Percentiles rank a stretch among this genome's conserved stretches.
These are phyloP conservation scores for Candida sp. DNA, from an alignment of 1,139 yeast genomes.

Conservation along the genomic window DNA sequence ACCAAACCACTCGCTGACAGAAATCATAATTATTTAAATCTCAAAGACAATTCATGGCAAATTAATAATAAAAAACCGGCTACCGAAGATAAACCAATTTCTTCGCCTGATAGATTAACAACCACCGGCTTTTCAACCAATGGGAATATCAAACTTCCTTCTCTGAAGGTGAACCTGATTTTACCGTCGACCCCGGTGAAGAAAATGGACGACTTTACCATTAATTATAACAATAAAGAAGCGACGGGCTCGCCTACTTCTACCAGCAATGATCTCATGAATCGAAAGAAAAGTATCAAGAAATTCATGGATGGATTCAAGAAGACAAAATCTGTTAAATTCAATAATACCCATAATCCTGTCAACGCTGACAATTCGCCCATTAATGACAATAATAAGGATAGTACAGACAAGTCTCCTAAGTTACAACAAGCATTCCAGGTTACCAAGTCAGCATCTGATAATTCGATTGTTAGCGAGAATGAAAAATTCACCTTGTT, in stretches of 20 bases:
- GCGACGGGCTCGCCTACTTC: constrained; percentile 3
- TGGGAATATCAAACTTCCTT: constrained; percentile 49
- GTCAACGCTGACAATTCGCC: not conserved
- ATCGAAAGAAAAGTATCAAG: constrained; percentile 35
- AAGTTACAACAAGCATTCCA: not conserved
- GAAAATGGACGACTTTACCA: constrained; percentile 43
- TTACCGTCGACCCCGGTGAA: constrained; percentile 70
- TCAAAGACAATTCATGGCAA: constrained; percentile 41
- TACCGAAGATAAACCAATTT: constrained; percentile 17
- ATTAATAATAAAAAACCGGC: constrained; percentile 26
- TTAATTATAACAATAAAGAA: constrained; percentile 9
- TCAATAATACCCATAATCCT: constrained; percentile 6
- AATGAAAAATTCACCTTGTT: constrained; percentile 2
- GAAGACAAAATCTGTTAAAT: constrained; percentile 17
- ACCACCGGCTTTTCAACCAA: constrained; percentile 46
- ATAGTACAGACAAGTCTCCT: not conserved
- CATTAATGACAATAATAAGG: not conserved
- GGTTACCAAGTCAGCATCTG: constrained; percentile 2
- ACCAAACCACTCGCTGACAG: constrained; percentile 6
- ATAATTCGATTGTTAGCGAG: constrained; percentile 1
- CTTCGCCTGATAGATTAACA: constrained; percentile 11
- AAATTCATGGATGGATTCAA: constrained; percentile 43
- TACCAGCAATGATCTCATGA: constrained; percentile 13
- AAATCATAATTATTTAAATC: constrained; percentile 36
- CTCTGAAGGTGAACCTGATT: constrained; percentile 40